phyloP scores from a whole-genome alignment of 1,139 yeast genomes.

The Groenewaldozyma auringiensis region DNA sequence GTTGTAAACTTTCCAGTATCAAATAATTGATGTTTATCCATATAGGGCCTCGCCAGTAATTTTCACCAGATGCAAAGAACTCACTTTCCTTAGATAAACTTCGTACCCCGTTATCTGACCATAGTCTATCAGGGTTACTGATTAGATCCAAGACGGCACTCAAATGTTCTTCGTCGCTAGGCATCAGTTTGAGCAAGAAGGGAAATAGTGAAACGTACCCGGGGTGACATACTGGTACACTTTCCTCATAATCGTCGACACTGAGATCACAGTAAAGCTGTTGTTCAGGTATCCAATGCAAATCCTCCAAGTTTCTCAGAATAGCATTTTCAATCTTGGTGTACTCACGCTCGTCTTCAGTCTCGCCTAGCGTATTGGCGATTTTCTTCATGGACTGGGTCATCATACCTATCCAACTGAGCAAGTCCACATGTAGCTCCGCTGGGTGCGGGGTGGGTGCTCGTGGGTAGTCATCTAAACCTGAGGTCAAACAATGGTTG shows the following conservation, averaged over 20 bases:
- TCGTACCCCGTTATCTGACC: slow-evolving; percentile 75
- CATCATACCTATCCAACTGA: slow-evolving; percentile 94
- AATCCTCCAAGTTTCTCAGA: slow-evolving; percentile 51
- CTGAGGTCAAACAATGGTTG: slow-evolving; percentile 85
- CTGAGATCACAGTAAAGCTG: slow-evolving; percentile 79
- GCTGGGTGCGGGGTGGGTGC: slow-evolving; percentile 74
- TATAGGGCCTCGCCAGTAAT: slow-evolving; percentile 93
- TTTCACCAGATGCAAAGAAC: slow-evolving; percentile 68
- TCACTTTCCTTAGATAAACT: slow-evolving; percentile 67
- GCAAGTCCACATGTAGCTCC: slow-evolving; percentile 81
- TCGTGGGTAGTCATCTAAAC: slow-evolving; percentile 93
- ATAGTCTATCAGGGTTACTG: slow-evolving; percentile 62
- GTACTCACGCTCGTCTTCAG: slow-evolving; percentile 51
- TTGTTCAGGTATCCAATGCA: slow-evolving; percentile 72
- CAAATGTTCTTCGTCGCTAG: slow-evolving; percentile 46
- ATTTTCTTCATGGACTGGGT: slow-evolving; percentile 70
- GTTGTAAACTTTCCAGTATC: slow-evolving; percentile 57
- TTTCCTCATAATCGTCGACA: slow-evolving; percentile 62
- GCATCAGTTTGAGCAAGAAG: slow-evolving; percentile 63
- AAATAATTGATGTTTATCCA: slow-evolving; percentile 92
- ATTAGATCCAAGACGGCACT: slow-evolving; percentile 47
- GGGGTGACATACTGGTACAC: slow-evolving; percentile 65
- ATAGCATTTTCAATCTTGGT: slow-evolving; percentile 49
- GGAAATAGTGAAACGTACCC: slow-evolving; percentile 90
- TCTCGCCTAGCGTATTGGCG: slow-evolving; percentile 54